Evolutionary conservation across 148 eudicot species (phyloP), one percentile per base, ranked within the genome.

Genomic region (Limonium bicolor): DNA sequence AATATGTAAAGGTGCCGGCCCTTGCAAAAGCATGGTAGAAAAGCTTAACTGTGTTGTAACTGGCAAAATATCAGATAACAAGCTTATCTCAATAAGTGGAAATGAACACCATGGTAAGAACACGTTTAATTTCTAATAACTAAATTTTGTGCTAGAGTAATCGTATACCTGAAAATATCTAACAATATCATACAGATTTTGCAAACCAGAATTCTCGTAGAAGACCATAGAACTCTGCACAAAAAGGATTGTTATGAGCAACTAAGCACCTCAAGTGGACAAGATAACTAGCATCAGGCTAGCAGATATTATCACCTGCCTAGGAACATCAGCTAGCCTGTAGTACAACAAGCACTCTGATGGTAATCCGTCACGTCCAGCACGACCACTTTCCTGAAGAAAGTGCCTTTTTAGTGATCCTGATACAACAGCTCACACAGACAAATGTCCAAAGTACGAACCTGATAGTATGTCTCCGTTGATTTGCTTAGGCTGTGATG

Each of bases 391-490:
- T 74, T 86, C 96, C 94, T 86, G 69, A 46, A 67, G 61, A 25
- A 20, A 46, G 14, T n/a, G n/a, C n/a, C n/a, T 46, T 37, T 54
- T 39, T 53, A 56, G 17, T n/a, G 44, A 9, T 47, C 6, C 39
- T 41, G 29, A 24, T 48, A 48, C 27, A 30, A 44, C n/a, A 5
- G 35, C 39, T 10, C 12, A 33, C 31, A 52, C 36, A 59, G 38
- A n/a, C n/a, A n/a, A n/a, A n/a, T n/a, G n/a, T n/a, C n/a, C 12
- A 25, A 48, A 18, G 36, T 41, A 46, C 25, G 18, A 53, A 86
- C 96, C 96, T 86, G 96, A 53, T 86, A 86, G 61, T 86, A 86
- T 14, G 96, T 86, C 77, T 86, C 96, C 96, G 82, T 82, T 60
- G 96, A 82, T 71, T 86, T 86, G 81, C 96, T 76, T 40, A 86